Base-by-base conservation (phyloP, 805 yeast genomes). In the Torulaspora maleeae region DNA sequence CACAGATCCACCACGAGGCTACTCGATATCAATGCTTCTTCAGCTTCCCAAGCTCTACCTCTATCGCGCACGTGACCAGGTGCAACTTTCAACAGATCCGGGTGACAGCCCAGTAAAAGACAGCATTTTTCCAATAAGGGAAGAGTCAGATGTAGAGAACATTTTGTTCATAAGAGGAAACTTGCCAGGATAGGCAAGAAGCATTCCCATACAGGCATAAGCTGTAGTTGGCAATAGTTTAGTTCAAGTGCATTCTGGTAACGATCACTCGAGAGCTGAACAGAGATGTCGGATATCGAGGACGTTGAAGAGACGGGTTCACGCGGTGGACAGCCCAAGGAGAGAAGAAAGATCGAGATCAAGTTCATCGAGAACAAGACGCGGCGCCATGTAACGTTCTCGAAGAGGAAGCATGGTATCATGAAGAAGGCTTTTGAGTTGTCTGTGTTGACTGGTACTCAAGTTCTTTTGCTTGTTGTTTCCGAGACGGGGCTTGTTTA, bases 341-440 rank as follows among this genome's bases (percentile, higher is more conserved):
- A 80, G 63, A 72, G 86, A 64, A 78, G 99, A 74, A 91, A 91
- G 70, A 91, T 91, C 60, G 99, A 93, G 69, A 93, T 93, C 67
- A 87, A 88, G 73, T 93, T 93, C 64, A 93, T 93, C 61, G 96
- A 91, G 72, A 97, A 93, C 69, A 93, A 93, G 72, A 87, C 96
- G 16, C 82, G 99, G 67, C 86, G 99, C 63, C 99, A 93, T 70
- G 95, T 93, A 59, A 93, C 99, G 25, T 93, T 93, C 62, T 88
- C 97, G 43, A 93, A 93, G 73, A 85, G 99, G 71, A 91, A 91
- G 71, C 98, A 96, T 37, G 99, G 99, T 58, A 91, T 93, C 61
- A 93, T 93, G 99, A 93, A 93, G 73, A 93, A 93, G 73, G 99
- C 99, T n/a, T 93, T 91, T 70, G 99, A 93, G 67, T 76, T 93